These are phyloP conservation scores for Apiotrichum akiyoshidainum DNA, from an alignment of 1,284 basidiomycete species.

Conservation along the genomic window DNA sequence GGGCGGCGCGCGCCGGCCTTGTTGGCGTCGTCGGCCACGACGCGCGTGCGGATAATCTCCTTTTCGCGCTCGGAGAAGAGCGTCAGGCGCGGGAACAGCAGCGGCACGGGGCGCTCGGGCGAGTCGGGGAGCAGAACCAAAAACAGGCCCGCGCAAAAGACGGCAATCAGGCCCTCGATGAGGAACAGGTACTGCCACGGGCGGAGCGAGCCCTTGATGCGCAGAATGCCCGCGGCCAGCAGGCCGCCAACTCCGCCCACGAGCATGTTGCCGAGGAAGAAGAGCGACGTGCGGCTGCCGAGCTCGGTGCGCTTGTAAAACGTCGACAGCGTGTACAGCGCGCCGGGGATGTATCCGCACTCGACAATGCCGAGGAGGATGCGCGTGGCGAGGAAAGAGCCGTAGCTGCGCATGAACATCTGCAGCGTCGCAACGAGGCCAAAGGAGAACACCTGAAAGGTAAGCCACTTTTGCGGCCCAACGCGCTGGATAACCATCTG, in stretches of 20 bases:
- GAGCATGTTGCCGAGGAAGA: conserved; percentile 25
- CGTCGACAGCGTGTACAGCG: conserved; percentile 19
- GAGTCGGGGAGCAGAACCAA: conserved; percentile 28
- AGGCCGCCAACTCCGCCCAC: conserved; percentile 22
- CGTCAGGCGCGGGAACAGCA: conserved; percentile 24
- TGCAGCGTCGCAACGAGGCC: conserved; percentile 34
- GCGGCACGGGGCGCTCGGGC: conserved; percentile 18
- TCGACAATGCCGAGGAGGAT: conserved; percentile 27
- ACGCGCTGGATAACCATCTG: conserved; percentile 31
- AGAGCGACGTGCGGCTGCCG: conserved; percentile 21
- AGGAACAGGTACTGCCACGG: conserved; percentile 14
- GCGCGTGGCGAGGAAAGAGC: conserved; percentile 27
- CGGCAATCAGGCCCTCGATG: conserved; percentile 28
- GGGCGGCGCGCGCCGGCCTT: conserved; percentile 17
- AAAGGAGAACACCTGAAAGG: conserved; percentile 29
- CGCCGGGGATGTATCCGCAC: conserved; percentile 25
- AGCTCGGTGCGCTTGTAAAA: conserved; percentile 31
- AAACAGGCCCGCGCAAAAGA: conserved; percentile 22
- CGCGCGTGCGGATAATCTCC: conserved; percentile 31
- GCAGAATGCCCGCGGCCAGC: conserved; percentile 19
- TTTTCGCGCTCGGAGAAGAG: conserved; percentile 32
- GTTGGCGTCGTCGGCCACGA: conserved; percentile 30
- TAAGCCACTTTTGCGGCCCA: conserved; percentile 34
- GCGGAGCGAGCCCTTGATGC: conserved; percentile 7
- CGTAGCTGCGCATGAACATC: conserved; percentile 26